phyloP scores from a whole-genome alignment of 768 basidiomycete genomes.

The Leucocoprinus leucothites region DNA sequence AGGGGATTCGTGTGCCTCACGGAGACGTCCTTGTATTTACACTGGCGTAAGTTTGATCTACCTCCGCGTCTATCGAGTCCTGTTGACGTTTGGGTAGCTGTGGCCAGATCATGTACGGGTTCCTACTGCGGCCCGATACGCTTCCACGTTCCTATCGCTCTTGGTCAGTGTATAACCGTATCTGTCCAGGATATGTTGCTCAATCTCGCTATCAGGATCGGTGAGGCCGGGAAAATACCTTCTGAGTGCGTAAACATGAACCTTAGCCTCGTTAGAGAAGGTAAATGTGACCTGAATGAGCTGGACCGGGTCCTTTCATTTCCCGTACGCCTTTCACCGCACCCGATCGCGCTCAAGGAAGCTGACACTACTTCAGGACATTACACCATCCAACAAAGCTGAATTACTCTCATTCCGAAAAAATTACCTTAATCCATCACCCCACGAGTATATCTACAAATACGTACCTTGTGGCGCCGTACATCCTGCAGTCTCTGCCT shows the following conservation, averaged over 20 bases:
- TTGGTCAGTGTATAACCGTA: constrained; percentile 52
- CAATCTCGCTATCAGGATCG: constrained; percentile 50
- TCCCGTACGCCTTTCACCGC: constrained; percentile 32
- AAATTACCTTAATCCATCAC: constrained; percentile 28
- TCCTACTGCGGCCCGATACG: constrained; percentile 77
- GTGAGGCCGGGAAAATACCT: constrained; percentile 63
- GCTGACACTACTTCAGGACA: no score
- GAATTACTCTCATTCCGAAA: constrained; percentile 43
- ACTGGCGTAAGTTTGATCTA: constrained; percentile 47
- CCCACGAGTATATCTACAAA: constrained; percentile 9
- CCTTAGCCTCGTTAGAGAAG: constrained; percentile 52
- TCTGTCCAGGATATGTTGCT: no score
- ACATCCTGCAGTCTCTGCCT: constrained; percentile 70
- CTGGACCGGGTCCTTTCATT: constrained; percentile 52
- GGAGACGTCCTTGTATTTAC: constrained; percentile 83
- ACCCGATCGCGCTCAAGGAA: no score
- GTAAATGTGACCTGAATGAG: constrained; percentile 50
- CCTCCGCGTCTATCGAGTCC: not conserved
- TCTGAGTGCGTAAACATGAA: constrained; percentile 60
- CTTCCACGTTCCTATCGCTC: constrained; percentile 71
- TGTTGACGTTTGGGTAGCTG: constrained; percentile 41
- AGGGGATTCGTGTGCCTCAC: constrained; percentile 70
- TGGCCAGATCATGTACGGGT: constrained; percentile 83
- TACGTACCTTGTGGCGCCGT: constrained; percentile 69
- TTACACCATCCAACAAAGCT: constrained; percentile 48